Evolutionary conservation across 1,139 yeast genomes (phyloP), one percentile per base, ranked within the genome.

Genomic region (Kurtzmaniella quercitrusa): DNA sequence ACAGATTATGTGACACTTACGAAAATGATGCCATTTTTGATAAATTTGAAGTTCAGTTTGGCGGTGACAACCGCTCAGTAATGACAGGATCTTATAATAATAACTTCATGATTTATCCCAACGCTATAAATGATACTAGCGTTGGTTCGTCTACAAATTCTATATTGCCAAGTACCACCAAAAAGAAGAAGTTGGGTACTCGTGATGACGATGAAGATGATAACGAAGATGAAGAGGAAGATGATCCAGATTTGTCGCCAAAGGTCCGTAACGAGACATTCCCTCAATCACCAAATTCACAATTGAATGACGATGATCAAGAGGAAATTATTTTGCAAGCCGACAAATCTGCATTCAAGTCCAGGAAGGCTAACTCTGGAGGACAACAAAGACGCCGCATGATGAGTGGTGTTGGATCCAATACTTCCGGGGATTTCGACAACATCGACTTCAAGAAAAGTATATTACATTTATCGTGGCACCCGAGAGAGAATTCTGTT

Each of bases 1-100:
- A 89, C 57, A 77, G 94, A 60, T 74, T 94, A 58, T 93, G 98
- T 67, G 98, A 94, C 64, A 89, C 98, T 36, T 94, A 94, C 68
- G 99, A 94, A 64, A 91, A 91, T 63, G 98, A 94, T 68, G 96
- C 98, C 41, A 94, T 94, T 47, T 94, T 94, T 68, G 98, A 94
- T 72, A 94, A 93, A 73, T 94, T 94, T 65, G 98, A 93, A 71
- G 96, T 89, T 47, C 95, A 85, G 54, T 89, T 93, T 60, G 79
- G 91, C 53, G 98, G 98, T 38, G 98, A 94, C 66, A 87, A 88
- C 58, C 82, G 83, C 62, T 82, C 91, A 45, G 84, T 93, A 48
- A 88, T 94, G 94, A 91, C 98, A 19, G 99, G 99, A 44, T 87
- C 97, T 39, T 94, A 94, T 73, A 89, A 91, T 66, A 93, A 93